Conservation (phyloP, 176 grass and related monocot species). For the Oryza rufipogon region DNA sequence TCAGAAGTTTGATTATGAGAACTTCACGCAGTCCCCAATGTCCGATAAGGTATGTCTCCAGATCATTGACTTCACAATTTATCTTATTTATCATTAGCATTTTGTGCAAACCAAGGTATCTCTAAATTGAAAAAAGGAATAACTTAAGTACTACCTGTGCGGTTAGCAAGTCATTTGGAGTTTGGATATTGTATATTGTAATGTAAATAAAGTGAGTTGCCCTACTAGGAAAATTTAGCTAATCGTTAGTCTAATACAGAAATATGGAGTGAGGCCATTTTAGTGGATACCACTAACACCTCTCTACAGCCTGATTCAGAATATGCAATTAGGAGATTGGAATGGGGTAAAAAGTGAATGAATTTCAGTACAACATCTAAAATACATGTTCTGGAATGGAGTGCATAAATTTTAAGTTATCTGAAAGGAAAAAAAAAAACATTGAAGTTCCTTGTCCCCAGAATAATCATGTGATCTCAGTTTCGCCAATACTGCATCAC, state of each 20-base stretch:
- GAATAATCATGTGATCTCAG: too few species aligned
- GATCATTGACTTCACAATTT: neutral
- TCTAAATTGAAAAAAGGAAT: constrained; percentile 8
- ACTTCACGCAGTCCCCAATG: constrained; percentile 86
- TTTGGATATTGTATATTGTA: neutral
- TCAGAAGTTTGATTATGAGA: constrained; percentile 88
- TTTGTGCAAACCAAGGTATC: neutral
- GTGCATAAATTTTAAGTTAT: neutral
- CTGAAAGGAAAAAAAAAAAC: neutral
- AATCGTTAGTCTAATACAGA: neutral
- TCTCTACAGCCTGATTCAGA: neutral
- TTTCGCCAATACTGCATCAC: too few species aligned
- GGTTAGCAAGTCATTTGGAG: constrained; percentile 4
- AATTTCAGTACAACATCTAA: neutral
- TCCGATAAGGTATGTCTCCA: constrained; percentile 67
- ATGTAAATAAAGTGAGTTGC: too few species aligned
- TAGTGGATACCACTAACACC: neutral
- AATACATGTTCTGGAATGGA: neutral
- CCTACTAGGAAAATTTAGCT: too few species aligned
- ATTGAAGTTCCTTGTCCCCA: too few species aligned
- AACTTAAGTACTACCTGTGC: neutral
- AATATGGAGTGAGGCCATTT: neutral
- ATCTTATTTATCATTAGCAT: neutral
- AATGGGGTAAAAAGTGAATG: neutral
- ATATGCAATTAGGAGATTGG: neutral